Evolutionary conservation across 192 early-diverging fungal species (phyloP), one percentile per base, ranked within the genome.

Genomic region (Linnemannia exigua): DNA sequence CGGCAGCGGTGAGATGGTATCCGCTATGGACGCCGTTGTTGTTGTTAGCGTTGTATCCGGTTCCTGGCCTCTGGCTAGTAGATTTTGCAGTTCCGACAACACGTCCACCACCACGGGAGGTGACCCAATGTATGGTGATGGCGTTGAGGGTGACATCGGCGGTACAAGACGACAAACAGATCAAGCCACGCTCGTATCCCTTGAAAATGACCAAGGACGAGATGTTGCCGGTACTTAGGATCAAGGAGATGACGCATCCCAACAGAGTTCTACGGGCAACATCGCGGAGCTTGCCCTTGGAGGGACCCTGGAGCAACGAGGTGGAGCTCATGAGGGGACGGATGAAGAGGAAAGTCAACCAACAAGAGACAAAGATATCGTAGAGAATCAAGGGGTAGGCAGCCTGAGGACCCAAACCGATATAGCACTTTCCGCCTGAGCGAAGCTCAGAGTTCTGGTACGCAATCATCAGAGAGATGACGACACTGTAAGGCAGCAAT

Each of bases 91-190:
- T 58, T 12, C 72, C 79, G 15, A 48, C 58, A 15, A 46, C 9
- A n/a, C 75, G 69, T 50, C 81, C 72, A n/a, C 70, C 72, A 11
- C 76, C 81, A 54, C 76, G 75, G 33, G 77, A 79, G 5, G 84
- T 89, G 33, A 90, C 89, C 89, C 89, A 90, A 72, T 89, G 88
- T 35, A 90, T 83, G 2, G 88, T 89, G 11, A 71, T 68, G 12
- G 87, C 80, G 71, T 89, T 90, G 38, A 90, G 48, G 0, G 88
- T 89, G 6, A 90, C 89, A 76, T 90, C 89, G 22, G 82, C 54
- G 19, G 84, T 84, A 72, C 89, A 90, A 19, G 77, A 83, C 7
- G 86, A 79, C 71, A 90, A 69, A 68, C 89, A 90, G 31, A 90
- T 66, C 35, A 89, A 41, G 12, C 89, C 89, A 61, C 85, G 81